These are phyloP conservation scores for Triticum turgidum DNA, from an alignment of 176 grass and related monocot species.

Conservation along the genomic window DNA sequence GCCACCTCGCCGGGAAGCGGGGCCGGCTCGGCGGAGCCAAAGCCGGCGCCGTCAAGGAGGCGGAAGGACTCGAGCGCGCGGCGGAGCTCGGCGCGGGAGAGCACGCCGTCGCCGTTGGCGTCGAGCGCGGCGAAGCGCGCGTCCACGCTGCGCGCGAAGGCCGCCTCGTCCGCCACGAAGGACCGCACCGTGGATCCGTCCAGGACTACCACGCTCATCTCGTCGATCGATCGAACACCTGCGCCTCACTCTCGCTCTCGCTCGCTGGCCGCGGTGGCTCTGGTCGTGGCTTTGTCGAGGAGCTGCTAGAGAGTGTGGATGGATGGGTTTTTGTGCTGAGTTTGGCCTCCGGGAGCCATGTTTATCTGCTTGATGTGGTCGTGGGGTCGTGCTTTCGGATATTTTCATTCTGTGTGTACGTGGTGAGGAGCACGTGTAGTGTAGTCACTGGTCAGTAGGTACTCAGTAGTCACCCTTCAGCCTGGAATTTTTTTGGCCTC, in stretches of 20 bases:
- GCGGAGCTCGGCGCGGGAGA: conserved; percentile 84
- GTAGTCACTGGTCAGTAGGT: not conserved
- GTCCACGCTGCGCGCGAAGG: conserved; percentile 66
- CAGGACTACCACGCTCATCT: conserved; percentile 74
- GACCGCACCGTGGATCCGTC: conserved; percentile 79
- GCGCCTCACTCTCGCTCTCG: not conserved
- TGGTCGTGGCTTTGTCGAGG: not conserved
- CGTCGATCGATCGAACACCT: not conserved
- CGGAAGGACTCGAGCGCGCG: conserved; percentile 93
- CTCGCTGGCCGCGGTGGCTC: not conserved
- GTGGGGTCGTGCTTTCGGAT: not conserved
- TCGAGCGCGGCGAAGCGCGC: conserved; percentile 75
- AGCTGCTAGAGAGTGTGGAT: not conserved
- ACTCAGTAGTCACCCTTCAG: too few species aligned
- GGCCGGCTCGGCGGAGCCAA: conserved; percentile 38
- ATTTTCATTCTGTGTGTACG: not conserved
- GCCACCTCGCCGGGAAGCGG: conserved; percentile 63
- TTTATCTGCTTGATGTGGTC: not conserved
- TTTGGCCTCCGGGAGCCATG: not conserved
- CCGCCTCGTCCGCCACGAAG: conserved; percentile 77
- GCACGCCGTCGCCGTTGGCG: conserved; percentile 91
- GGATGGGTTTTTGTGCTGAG: not conserved
- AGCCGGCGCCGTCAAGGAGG: conserved; percentile 75
- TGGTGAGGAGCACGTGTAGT: not conserved
- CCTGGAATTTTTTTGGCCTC: too few species aligned